Conservation (phyloP, 805 yeast species). For the Kodamaea restingae region DNA sequence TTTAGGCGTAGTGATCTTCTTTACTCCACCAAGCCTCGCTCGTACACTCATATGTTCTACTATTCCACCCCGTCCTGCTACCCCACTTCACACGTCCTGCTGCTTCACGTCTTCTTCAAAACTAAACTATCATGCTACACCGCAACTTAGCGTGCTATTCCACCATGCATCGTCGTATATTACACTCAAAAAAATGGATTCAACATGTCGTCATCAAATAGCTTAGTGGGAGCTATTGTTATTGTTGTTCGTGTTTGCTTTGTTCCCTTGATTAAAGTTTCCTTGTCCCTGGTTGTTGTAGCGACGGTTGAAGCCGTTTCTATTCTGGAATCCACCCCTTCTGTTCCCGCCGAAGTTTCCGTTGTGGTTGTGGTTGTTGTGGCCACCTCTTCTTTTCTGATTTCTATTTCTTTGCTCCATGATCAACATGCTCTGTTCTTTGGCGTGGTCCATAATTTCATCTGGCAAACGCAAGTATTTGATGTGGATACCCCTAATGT, state of each 20-base stretch:
- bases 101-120: too few species aligned
- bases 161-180: conserved; percentile 10
- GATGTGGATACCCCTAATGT: conserved; percentile 82
- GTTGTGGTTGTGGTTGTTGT: conserved; percentile 19
- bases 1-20: too few species aligned
- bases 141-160: too few species aligned
- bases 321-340: conserved; percentile 22
- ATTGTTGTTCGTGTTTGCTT: conserved; percentile 6
- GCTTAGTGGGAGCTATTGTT: conserved; percentile 6
- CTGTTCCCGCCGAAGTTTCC: conserved; percentile 17
- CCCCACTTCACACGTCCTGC: too few species aligned
- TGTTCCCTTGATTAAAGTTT: conserved; percentile 6
- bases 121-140: too few species aligned
- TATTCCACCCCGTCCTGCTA: too few species aligned
- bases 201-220: conserved; percentile 4
- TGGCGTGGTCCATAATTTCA: conserved; percentile 70
- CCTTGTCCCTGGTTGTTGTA: conserved; percentile 17
- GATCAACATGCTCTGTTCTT: conserved; percentile 55
- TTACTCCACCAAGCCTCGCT: too few species aligned
- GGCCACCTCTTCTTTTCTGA: conserved; percentile 41
- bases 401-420: conserved; percentile 47
- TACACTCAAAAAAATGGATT: conserved; percentile 8
- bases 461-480: conserved; percentile 74
- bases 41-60: too few species aligned
- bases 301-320: conserved; percentile 19